These are phyloP conservation scores for Elongisporangium senticosum DNA, from an alignment of 352 stramenopile species.

Conservation along the genomic window DNA sequence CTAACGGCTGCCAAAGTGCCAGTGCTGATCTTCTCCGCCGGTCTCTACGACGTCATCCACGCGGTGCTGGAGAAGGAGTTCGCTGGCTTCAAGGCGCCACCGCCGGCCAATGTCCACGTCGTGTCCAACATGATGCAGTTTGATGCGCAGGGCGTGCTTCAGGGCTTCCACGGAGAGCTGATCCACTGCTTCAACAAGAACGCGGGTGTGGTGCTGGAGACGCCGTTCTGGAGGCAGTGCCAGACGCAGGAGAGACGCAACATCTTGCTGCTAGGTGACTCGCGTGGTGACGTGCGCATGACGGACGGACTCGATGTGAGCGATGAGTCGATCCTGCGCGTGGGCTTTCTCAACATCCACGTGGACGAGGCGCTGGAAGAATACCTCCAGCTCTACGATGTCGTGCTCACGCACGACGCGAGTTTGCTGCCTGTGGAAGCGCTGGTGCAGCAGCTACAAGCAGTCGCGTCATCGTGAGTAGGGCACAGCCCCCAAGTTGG, in stretches of 20 bases:
- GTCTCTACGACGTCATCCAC: conserved; percentile 54
- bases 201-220: conserved; percentile 52
- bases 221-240: conserved; percentile 48
- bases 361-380: conserved; percentile 58
- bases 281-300: conserved; percentile 53
- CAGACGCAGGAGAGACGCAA: conserved; percentile 50
- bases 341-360: conserved; percentile 70
- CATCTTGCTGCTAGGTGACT: conserved; percentile 65
- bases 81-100: conserved; percentile 8
- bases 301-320: conserved; percentile 37
- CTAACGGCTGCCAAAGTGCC: conserved; percentile 35
- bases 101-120: conserved; percentile 56
- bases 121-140: conserved; percentile 80
- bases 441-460: conserved; percentile 37
- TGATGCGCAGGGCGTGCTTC: conserved; percentile 27
- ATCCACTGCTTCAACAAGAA: conserved; percentile 84
- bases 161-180: conserved; percentile 50
- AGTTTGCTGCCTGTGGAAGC: conserved; percentile 42
- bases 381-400: conserved; percentile 57
- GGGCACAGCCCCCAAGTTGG: background rate
- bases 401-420: conserved; percentile 64
- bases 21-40: conserved; percentile 57
- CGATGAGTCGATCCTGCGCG: conserved; percentile 49
- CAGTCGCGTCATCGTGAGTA: background rate
- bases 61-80: conserved; percentile 43